Evolutionary conservation across 306 rosid genomes (phyloP).

Genomic region (Acacia melanoxylon): DNA sequence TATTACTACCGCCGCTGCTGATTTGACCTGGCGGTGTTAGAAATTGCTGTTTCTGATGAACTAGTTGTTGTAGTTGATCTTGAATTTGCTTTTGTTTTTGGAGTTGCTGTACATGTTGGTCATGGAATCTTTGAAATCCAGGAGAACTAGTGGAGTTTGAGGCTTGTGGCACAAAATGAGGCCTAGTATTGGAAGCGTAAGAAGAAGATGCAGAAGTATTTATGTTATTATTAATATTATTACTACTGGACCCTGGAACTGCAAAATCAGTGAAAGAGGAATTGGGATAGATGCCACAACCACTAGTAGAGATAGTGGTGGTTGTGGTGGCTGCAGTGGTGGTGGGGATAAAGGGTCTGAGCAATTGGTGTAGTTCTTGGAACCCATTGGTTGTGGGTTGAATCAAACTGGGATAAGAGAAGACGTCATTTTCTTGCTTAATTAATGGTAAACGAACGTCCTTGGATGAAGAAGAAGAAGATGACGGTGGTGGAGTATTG

Average conservation of each 20-base stretch:
- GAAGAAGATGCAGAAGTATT: neutral
- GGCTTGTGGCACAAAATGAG: slow-evolving; percentile 30
- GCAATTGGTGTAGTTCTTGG: slow-evolving; percentile 50
- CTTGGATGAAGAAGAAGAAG: neutral
- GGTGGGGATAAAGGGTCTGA: slow-evolving; percentile 39
- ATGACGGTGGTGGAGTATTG: no score
- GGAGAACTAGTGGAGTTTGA: slow-evolving; percentile 25
- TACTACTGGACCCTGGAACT: slow-evolving; percentile 28
- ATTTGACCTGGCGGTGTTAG: slow-evolving; percentile 18
- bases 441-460: slow-evolving; percentile 22
- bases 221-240: neutral
- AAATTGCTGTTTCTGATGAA: slow-evolving; percentile 13
- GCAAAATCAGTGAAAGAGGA: slow-evolving; percentile 35
- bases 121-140: slow-evolving; percentile 31
- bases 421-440: slow-evolving; percentile 37
- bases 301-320: slow-evolving; percentile 28
- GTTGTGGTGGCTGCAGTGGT: neutral
- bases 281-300: slow-evolving; percentile 34
- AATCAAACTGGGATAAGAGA: slow-evolving; percentile 44
- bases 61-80: neutral
- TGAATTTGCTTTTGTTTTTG: neutral
- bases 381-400: slow-evolving; percentile 46
- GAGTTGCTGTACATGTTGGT: slow-evolving; percentile 19
- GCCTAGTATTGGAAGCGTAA: slow-evolving; percentile 9
- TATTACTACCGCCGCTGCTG: neutral